Evolutionary conservation across 169 alveolate genomes (phyloP).

Genomic region (Eimeria tenella): DNA sequence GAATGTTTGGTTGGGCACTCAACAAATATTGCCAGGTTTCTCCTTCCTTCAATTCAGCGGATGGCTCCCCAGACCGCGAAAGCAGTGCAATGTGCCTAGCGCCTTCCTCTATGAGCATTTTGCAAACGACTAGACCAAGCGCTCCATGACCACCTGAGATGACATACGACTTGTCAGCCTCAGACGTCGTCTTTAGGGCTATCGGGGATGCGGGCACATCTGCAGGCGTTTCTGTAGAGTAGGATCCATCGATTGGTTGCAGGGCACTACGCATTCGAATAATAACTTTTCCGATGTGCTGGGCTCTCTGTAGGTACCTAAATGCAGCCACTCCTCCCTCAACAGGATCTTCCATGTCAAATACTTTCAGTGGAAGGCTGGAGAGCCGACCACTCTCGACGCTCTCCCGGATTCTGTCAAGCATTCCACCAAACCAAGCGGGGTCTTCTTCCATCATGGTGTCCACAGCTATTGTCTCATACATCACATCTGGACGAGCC

Average conservation of each 20-base stretch:
- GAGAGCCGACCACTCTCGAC: conserved; percentile 65
- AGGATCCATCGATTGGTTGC: not conserved
- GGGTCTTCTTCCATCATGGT: conserved; percentile 83
- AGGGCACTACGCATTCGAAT: conserved; percentile 67
- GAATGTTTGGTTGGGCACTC: not conserved
- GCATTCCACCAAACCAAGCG: conserved; percentile 82
- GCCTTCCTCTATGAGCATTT: conserved; percentile 85
- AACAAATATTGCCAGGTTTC: conserved; percentile 62
- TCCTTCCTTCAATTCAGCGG: conserved; percentile 42
- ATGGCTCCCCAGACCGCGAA: conserved; percentile 74
- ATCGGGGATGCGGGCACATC: not conserved
- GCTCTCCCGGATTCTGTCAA: conserved; percentile 72
- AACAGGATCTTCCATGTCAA: conserved; percentile 74
- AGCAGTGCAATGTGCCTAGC: conserved; percentile 80
- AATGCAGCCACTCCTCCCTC: conserved; percentile 82
- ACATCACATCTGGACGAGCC: conserved; percentile 81
- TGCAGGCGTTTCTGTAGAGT: not conserved
- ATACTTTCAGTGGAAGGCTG: conserved; percentile 79
- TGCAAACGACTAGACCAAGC: conserved; percentile 80
- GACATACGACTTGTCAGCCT: conserved; percentile 68
- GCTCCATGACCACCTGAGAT: conserved; percentile 83
- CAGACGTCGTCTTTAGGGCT: not conserved
- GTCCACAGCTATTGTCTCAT: conserved; percentile 83
- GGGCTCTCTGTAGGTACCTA: conserved; percentile 81
- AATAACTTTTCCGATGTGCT: conserved; percentile 82